A percentile compares a stretch with the other conserved stretches of the same genome.
These are phyloP conservation scores for Toxoplasma gondii DNA, from an alignment of 169 alveolate genomes.

Conservation along the genomic window DNA sequence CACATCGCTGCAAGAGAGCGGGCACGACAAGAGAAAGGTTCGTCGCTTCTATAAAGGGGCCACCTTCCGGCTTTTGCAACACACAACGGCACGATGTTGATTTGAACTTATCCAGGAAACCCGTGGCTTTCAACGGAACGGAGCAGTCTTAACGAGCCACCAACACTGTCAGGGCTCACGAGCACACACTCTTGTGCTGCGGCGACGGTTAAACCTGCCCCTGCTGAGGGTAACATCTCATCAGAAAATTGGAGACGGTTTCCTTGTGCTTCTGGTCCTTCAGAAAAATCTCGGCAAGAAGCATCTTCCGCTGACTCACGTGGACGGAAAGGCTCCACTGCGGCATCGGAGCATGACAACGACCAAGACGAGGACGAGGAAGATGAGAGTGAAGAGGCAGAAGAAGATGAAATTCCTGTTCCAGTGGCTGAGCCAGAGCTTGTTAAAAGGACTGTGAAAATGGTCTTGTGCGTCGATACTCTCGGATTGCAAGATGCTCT, in stretches of 20 bases:
- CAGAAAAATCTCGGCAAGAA: neutral
- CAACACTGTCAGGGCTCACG: too few relatives aligned
- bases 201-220: too few relatives aligned
- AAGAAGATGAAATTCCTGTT: neutral
- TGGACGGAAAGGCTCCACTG: neutral
- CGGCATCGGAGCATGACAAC: neutral
- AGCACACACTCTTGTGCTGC: too few relatives aligned
- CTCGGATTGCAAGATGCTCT: neutral
- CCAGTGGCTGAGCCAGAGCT: neutral
- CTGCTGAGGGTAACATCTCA: too few relatives aligned
- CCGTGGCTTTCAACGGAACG: too few relatives aligned
- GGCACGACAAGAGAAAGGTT: constrained; percentile 5
- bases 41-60: neutral
- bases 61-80: too few relatives aligned
- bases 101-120: too few relatives aligned
- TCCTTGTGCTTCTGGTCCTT: neutral
- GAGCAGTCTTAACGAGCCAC: too few relatives aligned
- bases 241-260: too few relatives aligned
- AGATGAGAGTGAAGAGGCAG: neutral
- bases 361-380: neutral
- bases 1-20: neutral
- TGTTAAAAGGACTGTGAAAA: neutral
- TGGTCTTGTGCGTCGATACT: constrained; percentile 30
- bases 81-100: neutral
- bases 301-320: neutral